These are phyloP conservation scores for Veloporphyrellus conicus DNA, from an alignment of 1,284 basidiomycete genomes.

Conservation along the genomic window DNA sequence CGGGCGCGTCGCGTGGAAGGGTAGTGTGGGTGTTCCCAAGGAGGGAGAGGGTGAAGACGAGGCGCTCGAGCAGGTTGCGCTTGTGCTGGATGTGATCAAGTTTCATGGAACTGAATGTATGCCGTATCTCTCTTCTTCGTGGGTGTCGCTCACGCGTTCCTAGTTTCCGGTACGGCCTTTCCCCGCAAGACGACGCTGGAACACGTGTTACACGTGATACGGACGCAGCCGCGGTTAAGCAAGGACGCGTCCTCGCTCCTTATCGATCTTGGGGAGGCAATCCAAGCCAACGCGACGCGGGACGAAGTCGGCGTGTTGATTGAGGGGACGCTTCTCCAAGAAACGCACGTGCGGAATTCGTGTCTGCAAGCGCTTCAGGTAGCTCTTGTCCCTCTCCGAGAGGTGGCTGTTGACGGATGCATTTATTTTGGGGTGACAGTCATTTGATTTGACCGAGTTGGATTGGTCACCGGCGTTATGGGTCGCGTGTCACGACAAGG, in stretches of 20 bases:
- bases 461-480: slow-evolving; percentile 91
- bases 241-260: slow-evolving; percentile 86
- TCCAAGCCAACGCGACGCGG: slow-evolving; percentile 60
- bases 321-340: slow-evolving; percentile 76
- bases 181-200: slow-evolving; percentile 71
- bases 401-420: too few species aligned
- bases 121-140: slow-evolving; percentile 18
- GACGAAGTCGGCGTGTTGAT: slow-evolving; percentile 70
- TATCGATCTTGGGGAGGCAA: slow-evolving; percentile 79
- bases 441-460: slow-evolving; percentile 90
- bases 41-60: slow-evolving; percentile 58
- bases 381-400: too few species aligned
- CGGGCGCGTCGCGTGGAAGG: slow-evolving; percentile 61
- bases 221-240: slow-evolving; percentile 74
- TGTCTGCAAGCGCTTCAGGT: slow-evolving; percentile 91
- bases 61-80: slow-evolving; percentile 81
- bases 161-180: slow-evolving; percentile 66
- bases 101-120: slow-evolving; percentile 84
- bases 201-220: slow-evolving; percentile 73
- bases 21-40: slow-evolving; percentile 52
- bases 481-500: slow-evolving; percentile 87
- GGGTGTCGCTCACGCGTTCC: background rate
- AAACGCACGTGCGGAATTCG: slow-evolving; percentile 85
- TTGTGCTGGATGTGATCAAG: slow-evolving; percentile 81
- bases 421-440: slow-evolving; percentile 54